phyloP scores from a whole-genome alignment of 1,139 yeast species.

The Saccharomyces hybrid region DNA sequence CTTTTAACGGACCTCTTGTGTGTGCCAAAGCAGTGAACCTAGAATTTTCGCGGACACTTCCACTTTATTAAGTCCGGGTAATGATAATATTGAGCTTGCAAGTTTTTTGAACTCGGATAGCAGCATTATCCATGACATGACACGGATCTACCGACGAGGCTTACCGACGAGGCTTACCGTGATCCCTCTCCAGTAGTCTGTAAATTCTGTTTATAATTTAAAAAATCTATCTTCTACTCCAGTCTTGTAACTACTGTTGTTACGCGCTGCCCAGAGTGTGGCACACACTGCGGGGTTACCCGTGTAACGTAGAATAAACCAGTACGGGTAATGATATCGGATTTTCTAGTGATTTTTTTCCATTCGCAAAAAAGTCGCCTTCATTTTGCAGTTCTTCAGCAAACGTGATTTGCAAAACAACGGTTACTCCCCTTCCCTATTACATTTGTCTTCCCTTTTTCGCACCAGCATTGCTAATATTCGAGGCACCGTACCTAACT shows the following conservation, averaged over 20 bases:
- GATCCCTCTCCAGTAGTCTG: neutral
- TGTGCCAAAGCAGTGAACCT: neutral
- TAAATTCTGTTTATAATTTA: neutral
- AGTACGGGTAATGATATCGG: neutral
- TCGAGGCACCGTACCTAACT: neutral
- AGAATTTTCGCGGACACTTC: neutral
- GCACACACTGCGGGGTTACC: neutral
- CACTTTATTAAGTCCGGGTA: neutral
- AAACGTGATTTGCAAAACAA: neutral
- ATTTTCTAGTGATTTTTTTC: conserved; percentile 1
- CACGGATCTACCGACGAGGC: neutral
- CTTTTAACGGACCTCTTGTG: neutral
- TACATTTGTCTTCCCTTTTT: neutral
- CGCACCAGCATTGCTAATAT: neutral
- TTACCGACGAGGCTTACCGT: neutral
- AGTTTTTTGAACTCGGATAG: neutral
- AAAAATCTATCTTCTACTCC: too few relatives aligned
- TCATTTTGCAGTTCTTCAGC: neutral
- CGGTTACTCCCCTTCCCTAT: neutral
- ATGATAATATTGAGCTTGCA: neutral
- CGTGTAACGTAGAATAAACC: neutral
- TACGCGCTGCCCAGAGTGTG: neutral
- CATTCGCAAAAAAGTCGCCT: conserved; percentile 1
- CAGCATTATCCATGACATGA: neutral
- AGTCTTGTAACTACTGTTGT: neutral